Percentiles rank a stretch among this genome's conserved stretches.
These are phyloP conservation scores for Ampelomyces quisqualis DNA, from an alignment of 2,329 filamentous ascomycete genomes.

Conservation along the genomic window DNA sequence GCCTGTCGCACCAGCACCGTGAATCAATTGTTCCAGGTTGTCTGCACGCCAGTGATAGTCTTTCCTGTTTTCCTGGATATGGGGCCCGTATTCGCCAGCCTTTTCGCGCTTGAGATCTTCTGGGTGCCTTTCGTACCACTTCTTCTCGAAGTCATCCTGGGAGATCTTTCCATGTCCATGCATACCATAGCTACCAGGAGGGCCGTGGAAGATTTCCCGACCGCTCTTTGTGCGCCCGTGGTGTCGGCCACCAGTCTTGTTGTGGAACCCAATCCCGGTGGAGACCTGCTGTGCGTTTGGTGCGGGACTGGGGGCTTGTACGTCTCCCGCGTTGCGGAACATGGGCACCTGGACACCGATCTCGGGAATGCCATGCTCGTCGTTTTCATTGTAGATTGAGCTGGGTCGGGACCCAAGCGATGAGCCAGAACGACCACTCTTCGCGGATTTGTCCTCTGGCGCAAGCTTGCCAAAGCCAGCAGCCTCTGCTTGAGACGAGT, in stretches of 20 bases:
- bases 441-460: constrained; percentile 34
- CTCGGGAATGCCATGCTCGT: constrained; percentile 86
- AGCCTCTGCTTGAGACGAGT: constrained; percentile 83
- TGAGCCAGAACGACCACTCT: constrained; percentile 35
- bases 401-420: constrained; percentile 51
- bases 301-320: constrained; percentile 87
- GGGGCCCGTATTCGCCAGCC: constrained; percentile 62
- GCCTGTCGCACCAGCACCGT: constrained; percentile 56
- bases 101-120: constrained; percentile 75
- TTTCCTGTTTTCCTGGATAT: constrained; percentile 59
- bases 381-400: constrained; percentile 58
- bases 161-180: constrained; percentile 79
- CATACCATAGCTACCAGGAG: constrained; percentile 88
- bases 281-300: constrained; percentile 50
- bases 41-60: constrained; percentile 88
- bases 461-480: constrained; percentile 71
- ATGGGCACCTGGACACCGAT: constrained; percentile 93
- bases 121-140: constrained; percentile 91
- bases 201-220: constrained; percentile 67
- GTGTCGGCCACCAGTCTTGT: constrained; percentile 57
- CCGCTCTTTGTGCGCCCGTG: constrained; percentile 68
- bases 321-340: constrained; percentile 88
- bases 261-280: constrained; percentile 54
- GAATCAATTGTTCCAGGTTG: constrained; percentile 86
- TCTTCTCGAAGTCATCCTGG: constrained; percentile 81